Percentiles rank a stretch among this genome's conserved stretches.
These are phyloP conservation scores for Drosera capensis DNA, from an alignment of 148 eudicot species.

Conservation along the genomic window DNA sequence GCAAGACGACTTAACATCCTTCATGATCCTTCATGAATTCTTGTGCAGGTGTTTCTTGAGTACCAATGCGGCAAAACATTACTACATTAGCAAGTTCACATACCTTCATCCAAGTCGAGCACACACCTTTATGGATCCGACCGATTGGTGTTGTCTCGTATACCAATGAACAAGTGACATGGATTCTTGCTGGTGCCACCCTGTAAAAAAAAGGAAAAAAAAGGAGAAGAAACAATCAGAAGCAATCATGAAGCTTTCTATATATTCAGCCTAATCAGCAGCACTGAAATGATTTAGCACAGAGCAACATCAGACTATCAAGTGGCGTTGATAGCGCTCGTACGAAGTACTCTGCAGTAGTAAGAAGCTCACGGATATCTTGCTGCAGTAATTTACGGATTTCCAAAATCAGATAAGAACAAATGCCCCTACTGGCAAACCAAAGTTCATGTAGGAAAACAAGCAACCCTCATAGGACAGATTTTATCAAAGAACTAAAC, in stretches of 20 bases:
- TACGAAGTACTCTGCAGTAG: too few species aligned
- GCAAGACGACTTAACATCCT: background rate
- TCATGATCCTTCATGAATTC: background rate
- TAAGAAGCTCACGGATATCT: too few species aligned
- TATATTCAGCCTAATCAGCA: background rate
- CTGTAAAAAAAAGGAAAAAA: slow-evolving; percentile 21
- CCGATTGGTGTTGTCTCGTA: slow-evolving; percentile 75
- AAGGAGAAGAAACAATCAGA: background rate
- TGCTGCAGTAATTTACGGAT: too few species aligned
- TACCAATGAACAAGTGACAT: slow-evolving; percentile 87
- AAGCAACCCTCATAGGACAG: background rate
- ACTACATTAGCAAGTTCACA: background rate
- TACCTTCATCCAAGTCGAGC: slow-evolving; percentile 99
- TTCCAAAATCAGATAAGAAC: too few species aligned
- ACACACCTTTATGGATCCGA: slow-evolving; percentile 82
- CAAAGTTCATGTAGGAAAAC: too few species aligned
- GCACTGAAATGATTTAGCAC: too few species aligned
- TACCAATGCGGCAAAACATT: background rate
- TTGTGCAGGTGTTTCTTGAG: background rate
- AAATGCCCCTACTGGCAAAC: too few species aligned
- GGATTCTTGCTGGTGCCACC: slow-evolving; percentile 73
- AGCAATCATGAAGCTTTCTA: too few species aligned
- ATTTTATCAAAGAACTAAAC: background rate
- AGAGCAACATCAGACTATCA: too few species aligned
- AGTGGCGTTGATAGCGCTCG: too few species aligned